Evolutionary conservation across 2,329 filamentous ascomycete species (phyloP), one percentile per base, ranked within the genome.

Genomic region (Sporothrix variecibatus): DNA sequence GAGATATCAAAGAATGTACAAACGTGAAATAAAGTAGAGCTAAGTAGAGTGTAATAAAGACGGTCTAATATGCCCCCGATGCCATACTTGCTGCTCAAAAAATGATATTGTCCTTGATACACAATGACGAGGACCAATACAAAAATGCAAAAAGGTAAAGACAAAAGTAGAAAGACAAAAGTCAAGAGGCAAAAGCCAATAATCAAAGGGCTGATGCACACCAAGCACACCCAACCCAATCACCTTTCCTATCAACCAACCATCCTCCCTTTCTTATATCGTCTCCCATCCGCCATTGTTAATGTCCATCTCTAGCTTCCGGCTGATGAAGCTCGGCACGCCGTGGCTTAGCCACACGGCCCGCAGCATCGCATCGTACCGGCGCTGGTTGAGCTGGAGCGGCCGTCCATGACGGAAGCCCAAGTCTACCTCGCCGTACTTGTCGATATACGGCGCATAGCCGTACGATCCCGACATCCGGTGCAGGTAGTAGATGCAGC

Each of bases 211-310:
- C 34, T 53, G 7, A 53, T 53, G 4, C 8, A 8, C 49, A 17
- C 49, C 11, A 53, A 11, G 4, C n/a, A 9, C 17, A 9, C 3
- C 43, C 43, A 3, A 23, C 15, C 31, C 23, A 31, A 62, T 7
- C 58, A 9, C 23, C 58, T 26, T 1, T 34, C 34, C 34, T 4
- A 34, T 34, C 34, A 67, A 15, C 58, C 31, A 23, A 5, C 20
- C 34, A 1, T n/a, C 34, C 15, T n/a, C 20, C 34, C 15, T n/a
- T 34, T 8, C 34, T 31, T 40, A 88, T 71, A 90, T 87, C n/a
- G 90, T 98, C 85, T 99, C 96, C 96, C 96, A 99, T 0, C 96
- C 96, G 0, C 96, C 96, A 79, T 94, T 98, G 81, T 99, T 99
- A 62, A 98, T 94, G 82, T 99, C 96, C 17, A 94, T 92, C 85